phyloP scores from a whole-genome alignment of 1,139 yeast species.

The Lodderomyces orthopsilosis region DNA sequence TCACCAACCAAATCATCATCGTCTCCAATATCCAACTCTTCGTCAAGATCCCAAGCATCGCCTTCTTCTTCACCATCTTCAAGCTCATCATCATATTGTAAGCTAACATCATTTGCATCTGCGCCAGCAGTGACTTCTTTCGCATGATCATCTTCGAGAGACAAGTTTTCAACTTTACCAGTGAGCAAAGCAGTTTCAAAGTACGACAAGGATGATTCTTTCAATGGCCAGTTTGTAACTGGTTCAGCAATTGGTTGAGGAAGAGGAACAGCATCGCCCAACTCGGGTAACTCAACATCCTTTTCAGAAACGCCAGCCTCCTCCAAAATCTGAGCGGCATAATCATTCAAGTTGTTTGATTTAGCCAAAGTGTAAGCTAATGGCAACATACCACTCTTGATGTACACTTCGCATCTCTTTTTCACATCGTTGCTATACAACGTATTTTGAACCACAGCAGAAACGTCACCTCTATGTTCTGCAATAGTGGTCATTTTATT shows the following conservation, averaged over 20 bases:
- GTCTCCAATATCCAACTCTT: constrained; percentile 45
- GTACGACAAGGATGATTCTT: constrained; percentile 67
- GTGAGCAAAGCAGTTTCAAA: constrained; percentile 77
- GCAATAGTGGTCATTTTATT: constrained; percentile 87
- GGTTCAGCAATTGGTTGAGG: constrained; percentile 49
- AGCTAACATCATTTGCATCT: constrained; percentile 8
- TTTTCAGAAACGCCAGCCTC: constrained; percentile 66
- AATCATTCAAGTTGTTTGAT: constrained; percentile 66
- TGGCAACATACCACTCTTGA: constrained; percentile 78
- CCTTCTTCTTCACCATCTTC: constrained; percentile 47
- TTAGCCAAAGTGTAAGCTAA: constrained; percentile 93
- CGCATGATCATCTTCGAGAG: constrained; percentile 45
- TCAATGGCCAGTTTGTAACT: constrained; percentile 76
- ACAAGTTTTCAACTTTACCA: constrained; percentile 71
- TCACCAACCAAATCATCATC: constrained; percentile 33
- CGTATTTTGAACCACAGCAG: constrained; percentile 81
- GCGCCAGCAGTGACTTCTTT: constrained; percentile 15
- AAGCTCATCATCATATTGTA: constrained; percentile 38
- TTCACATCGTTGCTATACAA: constrained; percentile 73
- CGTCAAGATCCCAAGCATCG: constrained; percentile 60
- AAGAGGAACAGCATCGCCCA: constrained; percentile 39
- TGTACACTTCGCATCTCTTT: constrained; percentile 71
- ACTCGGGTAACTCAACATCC: constrained; percentile 55
- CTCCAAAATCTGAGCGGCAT: constrained; percentile 68
- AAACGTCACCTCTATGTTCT: constrained; percentile 78